Percentiles rank a stretch among this genome's conserved stretches.
These are phyloP conservation scores for Trichoderma endophyticum DNA, from an alignment of 2,329 filamentous ascomycete genomes.

Conservation along the genomic window DNA sequence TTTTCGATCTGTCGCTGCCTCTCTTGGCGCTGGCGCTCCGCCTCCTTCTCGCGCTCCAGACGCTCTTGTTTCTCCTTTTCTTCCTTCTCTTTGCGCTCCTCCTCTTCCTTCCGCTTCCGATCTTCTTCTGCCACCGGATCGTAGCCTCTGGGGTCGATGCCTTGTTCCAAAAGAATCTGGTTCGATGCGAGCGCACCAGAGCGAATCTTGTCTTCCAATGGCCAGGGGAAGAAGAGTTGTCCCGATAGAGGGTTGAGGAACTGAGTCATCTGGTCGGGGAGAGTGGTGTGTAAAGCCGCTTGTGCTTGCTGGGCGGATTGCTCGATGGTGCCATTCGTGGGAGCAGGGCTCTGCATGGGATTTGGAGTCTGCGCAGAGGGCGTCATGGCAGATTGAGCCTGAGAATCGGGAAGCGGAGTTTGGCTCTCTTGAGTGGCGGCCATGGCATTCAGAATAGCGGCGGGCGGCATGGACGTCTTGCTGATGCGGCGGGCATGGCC, in stretches of 20 bases:
- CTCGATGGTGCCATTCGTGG: constrained; percentile 34
- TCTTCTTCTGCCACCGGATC: constrained; percentile 56
- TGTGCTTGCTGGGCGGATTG: constrained; percentile 35
- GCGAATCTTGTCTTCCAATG: constrained; percentile 65
- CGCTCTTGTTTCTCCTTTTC: constrained; percentile 46
- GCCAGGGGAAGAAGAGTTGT: constrained; percentile 73
- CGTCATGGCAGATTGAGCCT: constrained; percentile 30
- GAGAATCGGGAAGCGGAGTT: constrained; percentile 32
- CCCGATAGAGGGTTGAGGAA: constrained; percentile 56
- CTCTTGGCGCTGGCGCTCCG: constrained; percentile 39
- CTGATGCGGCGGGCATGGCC: constrained; percentile 76
- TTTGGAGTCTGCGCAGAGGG: constrained; percentile 34
- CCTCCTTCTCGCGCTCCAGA: constrained; percentile 44
- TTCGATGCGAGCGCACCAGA: constrained; percentile 63
- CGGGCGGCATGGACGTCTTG: constrained; percentile 72
- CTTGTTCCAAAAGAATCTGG: constrained; percentile 59
- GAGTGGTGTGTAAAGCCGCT: constrained; percentile 36
- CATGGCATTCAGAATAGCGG: constrained; percentile 44
- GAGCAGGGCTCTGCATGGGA: constrained; percentile 35
- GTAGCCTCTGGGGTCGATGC: constrained; percentile 58
- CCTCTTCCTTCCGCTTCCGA: constrained; percentile 49
- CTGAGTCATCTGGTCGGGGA: constrained; percentile 48
- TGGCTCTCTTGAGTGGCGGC: constrained; percentile 30
- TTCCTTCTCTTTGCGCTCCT: constrained; percentile 45
- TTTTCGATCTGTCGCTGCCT: constrained; percentile 42